These are phyloP conservation scores for Penicillium bovifimosum DNA, from an alignment of 495 filamentous ascomycete species.

Conservation along the genomic window DNA sequence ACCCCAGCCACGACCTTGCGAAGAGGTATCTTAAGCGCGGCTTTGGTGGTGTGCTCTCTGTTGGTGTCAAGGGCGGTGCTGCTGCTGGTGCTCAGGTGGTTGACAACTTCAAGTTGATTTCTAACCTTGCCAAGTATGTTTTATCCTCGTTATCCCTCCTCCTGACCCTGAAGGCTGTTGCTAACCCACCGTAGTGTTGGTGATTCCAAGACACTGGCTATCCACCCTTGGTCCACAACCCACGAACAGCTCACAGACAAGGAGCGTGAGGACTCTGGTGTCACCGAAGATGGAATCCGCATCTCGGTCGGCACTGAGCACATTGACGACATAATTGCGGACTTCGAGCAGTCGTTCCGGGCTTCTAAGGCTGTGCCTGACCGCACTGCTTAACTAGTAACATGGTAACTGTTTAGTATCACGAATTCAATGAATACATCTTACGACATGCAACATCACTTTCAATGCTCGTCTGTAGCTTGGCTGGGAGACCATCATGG, in stretches of 20 bases:
- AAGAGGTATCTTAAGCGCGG: conserved; percentile 88
- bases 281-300: conserved; percentile 88
- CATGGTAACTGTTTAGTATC: not conserved
- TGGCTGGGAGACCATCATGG: too few species aligned
- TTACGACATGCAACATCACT: not conserved
- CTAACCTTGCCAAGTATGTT: conserved; percentile 77
- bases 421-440: not conserved
- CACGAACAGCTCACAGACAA: conserved; percentile 88
- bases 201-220: conserved; percentile 81
- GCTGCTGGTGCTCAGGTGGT: conserved; percentile 79
- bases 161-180: not conserved
- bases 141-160: not conserved
- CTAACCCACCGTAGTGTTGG: conserved; percentile 46
- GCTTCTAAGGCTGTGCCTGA: conserved; percentile 36
- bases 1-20: conserved; percentile 71
- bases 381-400: conserved; percentile 6
- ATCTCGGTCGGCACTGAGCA: conserved; percentile 97
- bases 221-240: conserved; percentile 94
- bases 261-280: conserved; percentile 76
- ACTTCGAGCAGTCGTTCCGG: conserved; percentile 89
- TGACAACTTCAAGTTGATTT: conserved; percentile 91
- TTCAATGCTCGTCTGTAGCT: not conserved
- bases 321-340: conserved; percentile 95
- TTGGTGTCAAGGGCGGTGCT: conserved; percentile 87
- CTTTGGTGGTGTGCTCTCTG: conserved; percentile 86